Evolutionary conservation across 352 stramenopile species (phyloP).

Genomic region (Globisporangium apiculatum): DNA sequence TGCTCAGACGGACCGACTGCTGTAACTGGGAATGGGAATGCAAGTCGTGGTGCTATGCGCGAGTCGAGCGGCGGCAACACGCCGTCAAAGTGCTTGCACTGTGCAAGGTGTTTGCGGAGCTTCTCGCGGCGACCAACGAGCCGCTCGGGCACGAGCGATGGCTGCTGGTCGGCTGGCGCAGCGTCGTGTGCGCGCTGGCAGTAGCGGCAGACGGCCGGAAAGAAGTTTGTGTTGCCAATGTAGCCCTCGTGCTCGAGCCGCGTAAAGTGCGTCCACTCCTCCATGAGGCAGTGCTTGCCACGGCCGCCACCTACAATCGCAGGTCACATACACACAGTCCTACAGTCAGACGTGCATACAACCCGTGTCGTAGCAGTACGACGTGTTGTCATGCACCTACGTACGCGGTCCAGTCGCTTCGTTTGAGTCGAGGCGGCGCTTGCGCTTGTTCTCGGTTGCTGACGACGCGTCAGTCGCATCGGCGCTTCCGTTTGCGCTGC

Average conservation of each 20-base stretch:
- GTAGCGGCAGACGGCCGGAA: constrained; percentile 62
- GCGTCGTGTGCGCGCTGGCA: constrained; percentile 59
- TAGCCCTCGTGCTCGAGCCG: constrained; percentile 70
- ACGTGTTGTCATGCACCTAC: not conserved
- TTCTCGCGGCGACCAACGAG: constrained; percentile 71
- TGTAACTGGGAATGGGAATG: not conserved
- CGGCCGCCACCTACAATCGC: constrained; percentile 24
- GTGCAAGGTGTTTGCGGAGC: constrained; percentile 62
- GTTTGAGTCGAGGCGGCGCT: constrained; percentile 28
- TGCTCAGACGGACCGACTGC: not conserved
- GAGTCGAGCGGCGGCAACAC: constrained; percentile 49
- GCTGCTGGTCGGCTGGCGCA: constrained; percentile 43
- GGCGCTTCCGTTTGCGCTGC: constrained; percentile 4
- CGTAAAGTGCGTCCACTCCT: constrained; percentile 76
- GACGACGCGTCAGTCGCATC: constrained; percentile 5
- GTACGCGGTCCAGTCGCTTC: constrained; percentile 28
- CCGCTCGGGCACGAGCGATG: constrained; percentile 45
- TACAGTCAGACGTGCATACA: not conserved
- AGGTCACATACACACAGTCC: constrained; percentile 1
- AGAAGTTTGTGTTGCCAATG: constrained; percentile 83
- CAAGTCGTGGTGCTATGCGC: constrained; percentile 7
- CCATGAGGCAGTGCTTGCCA: constrained; percentile 78
- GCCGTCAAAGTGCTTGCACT: constrained; percentile 60
- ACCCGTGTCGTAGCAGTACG: too few species aligned
- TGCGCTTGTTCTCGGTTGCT: constrained; percentile 33